A percentile compares a stretch with the other conserved stretches of the same genome.
These are phyloP conservation scores for Tillandsia fasciculata DNA, from an alignment of 176 grass and related monocot genomes.

Conservation along the genomic window DNA sequence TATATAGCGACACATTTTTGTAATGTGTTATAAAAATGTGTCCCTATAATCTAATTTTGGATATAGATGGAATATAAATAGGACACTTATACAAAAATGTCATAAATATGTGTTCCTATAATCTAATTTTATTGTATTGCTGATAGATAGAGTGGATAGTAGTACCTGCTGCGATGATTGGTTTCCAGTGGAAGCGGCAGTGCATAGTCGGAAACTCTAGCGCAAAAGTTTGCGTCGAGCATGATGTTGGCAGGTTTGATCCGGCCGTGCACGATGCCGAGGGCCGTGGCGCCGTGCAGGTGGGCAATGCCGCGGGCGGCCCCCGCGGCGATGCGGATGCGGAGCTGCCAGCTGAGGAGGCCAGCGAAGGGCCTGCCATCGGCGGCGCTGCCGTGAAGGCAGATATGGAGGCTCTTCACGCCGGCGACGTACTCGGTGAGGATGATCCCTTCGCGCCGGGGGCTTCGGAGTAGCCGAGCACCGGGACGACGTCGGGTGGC, in stretches of 20 bases:
- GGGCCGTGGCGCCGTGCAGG: constrained; percentile 34
- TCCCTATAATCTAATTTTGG: too few relatives aligned
- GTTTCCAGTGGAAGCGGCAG: constrained; percentile 29
- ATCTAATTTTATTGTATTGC: too few relatives aligned
- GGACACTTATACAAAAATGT: too few relatives aligned
- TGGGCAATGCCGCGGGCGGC: constrained; percentile 53
- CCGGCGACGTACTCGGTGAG: constrained; percentile 37
- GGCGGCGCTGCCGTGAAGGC: not conserved
- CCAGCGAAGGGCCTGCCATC: not conserved
- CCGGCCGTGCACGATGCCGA: constrained; percentile 37
- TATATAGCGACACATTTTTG: too few relatives aligned
- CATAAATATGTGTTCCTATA: too few relatives aligned
- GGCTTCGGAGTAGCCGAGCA: constrained; percentile 47
- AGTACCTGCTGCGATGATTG: not conserved
- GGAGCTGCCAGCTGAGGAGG: constrained; percentile 27
- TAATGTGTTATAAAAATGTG: too few relatives aligned
- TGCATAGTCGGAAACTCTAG: constrained; percentile 52
- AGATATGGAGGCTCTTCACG: constrained; percentile 22
- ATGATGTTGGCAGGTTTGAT: constrained; percentile 44
- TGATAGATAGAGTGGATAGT: too few relatives aligned
- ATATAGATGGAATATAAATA: too few relatives aligned
- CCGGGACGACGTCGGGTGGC: constrained; percentile 37
- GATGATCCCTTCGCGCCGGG: constrained; percentile 57
- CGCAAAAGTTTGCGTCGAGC: constrained; percentile 10
- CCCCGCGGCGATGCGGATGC: constrained; percentile 31